A percentile compares a stretch with the other conserved stretches of the same genome.
phyloP scores from a whole-genome alignment of 306 rosid genomes.

The Castanopsis chinensis region DNA sequence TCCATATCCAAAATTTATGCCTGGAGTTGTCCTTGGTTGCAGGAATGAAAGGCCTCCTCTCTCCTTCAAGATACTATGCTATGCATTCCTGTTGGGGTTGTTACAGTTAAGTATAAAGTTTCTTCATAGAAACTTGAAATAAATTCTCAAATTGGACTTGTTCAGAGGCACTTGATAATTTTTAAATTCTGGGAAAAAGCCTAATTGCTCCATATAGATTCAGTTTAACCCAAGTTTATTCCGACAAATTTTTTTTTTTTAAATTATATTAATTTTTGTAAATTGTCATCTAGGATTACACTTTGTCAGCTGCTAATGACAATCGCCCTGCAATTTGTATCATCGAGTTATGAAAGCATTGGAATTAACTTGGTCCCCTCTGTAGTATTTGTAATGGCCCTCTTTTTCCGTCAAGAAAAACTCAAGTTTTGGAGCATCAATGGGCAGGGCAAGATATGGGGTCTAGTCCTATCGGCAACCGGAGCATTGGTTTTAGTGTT shows the following conservation, averaged over 20 bases:
- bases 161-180: background rate
- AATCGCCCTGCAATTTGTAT: background rate
- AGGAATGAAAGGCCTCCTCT: slow-evolving; percentile 19
- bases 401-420: slow-evolving; percentile 4
- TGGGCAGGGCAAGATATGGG: slow-evolving; percentile 10
- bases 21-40: background rate
- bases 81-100: slow-evolving; percentile 3
- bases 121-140: background rate
- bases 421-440: background rate
- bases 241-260: background rate
- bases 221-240: too few species aligned
- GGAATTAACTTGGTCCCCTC: slow-evolving; percentile 15
- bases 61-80: slow-evolving; percentile 6
- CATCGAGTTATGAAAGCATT: slow-evolving; percentile 2
- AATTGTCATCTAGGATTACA: background rate
- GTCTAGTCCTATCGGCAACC: background rate
- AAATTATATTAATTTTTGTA: background rate
- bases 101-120: background rate
- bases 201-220: background rate
- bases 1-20: background rate
- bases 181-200: background rate
- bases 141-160: background rate
- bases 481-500: background rate
- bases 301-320: slow-evolving; percentile 11
- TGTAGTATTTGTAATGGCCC: background rate